Base-by-base conservation (phyloP, 2,329 filamentous ascomycete species). In the Sclerotinia nivalis region DNA sequence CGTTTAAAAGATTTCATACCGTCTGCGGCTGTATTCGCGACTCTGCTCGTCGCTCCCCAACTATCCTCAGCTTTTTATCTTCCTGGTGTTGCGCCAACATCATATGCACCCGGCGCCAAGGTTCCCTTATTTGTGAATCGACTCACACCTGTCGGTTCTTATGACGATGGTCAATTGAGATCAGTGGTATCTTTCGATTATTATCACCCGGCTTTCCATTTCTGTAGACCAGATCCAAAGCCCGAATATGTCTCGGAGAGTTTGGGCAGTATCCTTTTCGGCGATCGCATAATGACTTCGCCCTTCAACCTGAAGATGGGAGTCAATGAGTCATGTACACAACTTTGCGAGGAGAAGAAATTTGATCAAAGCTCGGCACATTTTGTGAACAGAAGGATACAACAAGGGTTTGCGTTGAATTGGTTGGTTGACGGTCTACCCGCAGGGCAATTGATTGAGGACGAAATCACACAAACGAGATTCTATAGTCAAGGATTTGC, bases 161-260 rank as follows among this genome's bases (percentile, higher is more conserved):
- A 88, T 71, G 86, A 88, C 73, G 93, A 97, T 81, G 87, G 91
- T 37, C 90, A 93, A 75, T 85, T 98, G 54, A 93, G 93, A 79
- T 96, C 94, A n/a, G 91, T 97, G 68, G 90, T 98, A 77, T 92
- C 95, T 6, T 99, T 92, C 85, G 95, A 98, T 82, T 98, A 99
- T 84, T 99, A 99, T 80, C 89, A 96, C 76, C 87, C 89, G 8
- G 87, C 87, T 4, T 97, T 99, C 81, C 89, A 92, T 78, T 97
- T 97, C 84, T 99, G 96, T 81, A 83, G 87, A 75, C 96, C 95
- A 2, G 83, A 91, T 69, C 89, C 85, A 71, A 93, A 93, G 2
- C 89, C 93, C 12, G 81, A 94, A 79, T 87, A 91, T 83, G 88
- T 97, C 31, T 90, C 92, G 54, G 96, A 97, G 82, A 96, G 92